These are phyloP conservation scores for Leucoagaricus sp. DNA, from an alignment of 1,284 basidiomycete genomes.

Conservation along the genomic window DNA sequence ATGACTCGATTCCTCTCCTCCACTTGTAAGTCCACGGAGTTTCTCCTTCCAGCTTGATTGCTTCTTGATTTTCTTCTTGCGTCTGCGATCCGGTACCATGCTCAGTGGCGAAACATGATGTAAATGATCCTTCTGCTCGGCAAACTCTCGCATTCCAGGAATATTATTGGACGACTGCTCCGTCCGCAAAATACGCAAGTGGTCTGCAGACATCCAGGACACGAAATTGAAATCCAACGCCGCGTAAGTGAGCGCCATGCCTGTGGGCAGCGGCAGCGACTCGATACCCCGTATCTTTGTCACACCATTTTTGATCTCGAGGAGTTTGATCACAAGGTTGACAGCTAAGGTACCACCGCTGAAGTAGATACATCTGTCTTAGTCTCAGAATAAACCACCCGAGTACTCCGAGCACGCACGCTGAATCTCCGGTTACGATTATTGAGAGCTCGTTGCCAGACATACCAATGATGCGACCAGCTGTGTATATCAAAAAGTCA, in stretches of 20 bases:
- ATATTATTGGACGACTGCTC: constrained; percentile 81
- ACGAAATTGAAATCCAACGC: constrained; percentile 96
- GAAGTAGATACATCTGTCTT: neutral
- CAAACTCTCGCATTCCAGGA: constrained; percentile 60
- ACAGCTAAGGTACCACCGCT: constrained; percentile 87
- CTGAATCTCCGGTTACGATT: constrained; percentile 88
- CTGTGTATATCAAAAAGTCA: constrained; percentile 27
- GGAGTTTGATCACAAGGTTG: constrained; percentile 80
- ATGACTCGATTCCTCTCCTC: constrained; percentile 33
- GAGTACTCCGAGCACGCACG: constrained; percentile 55
- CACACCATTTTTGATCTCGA: constrained; percentile 64
- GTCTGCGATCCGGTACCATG: constrained; percentile 76
- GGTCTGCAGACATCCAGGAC: constrained; percentile 93
- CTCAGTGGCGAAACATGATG: constrained; percentile 84
- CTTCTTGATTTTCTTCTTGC: constrained; percentile 50
- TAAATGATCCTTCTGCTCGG: constrained; percentile 86
- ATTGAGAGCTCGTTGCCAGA: constrained; percentile 74
- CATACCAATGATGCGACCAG: constrained; percentile 84
- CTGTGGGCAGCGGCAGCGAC: constrained; percentile 60
- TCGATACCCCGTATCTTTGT: constrained; percentile 37
- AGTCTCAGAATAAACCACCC: neutral
- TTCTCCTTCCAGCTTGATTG: constrained; percentile 61
- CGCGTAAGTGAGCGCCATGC: constrained; percentile 81
- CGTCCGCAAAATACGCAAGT: constrained; percentile 79
- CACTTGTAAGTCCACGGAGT: constrained; percentile 45